phyloP scores from a whole-genome alignment of 306 rosid genomes.

The Quercus aquifolioides region DNA sequence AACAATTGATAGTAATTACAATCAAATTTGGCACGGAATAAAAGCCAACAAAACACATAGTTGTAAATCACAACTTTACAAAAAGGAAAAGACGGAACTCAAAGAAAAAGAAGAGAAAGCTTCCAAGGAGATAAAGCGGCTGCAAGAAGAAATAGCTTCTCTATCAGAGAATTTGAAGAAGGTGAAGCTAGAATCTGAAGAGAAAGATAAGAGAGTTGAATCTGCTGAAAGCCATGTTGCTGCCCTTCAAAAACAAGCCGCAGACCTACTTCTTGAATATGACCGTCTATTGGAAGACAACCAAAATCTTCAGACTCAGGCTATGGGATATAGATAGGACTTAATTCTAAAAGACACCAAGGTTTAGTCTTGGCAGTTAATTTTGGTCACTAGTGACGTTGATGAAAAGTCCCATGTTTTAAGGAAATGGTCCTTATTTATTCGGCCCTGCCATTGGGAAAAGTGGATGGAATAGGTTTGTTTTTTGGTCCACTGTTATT shows the following conservation, averaged over 20 bases:
- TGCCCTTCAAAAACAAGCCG: constrained; percentile 78
- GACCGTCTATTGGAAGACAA: constrained; percentile 80
- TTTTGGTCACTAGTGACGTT: constrained; percentile 17
- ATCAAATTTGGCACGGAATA: too few relatives aligned
- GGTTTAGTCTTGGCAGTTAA: constrained; percentile 19
- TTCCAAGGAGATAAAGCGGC: constrained; percentile 50
- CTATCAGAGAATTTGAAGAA: constrained; percentile 58
- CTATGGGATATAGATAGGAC: constrained; percentile 27
- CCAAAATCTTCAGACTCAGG: constrained; percentile 77
- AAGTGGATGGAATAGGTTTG: background rate
- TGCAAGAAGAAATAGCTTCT: constrained; percentile 39
- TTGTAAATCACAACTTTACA: too few relatives aligned
- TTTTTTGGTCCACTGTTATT: background rate
- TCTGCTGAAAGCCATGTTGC: constrained; percentile 67
- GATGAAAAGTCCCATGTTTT: constrained; percentile 9
- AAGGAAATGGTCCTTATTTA: constrained; percentile 2
- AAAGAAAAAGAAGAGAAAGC: constrained; percentile 59
- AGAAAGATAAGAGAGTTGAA: constrained; percentile 62
- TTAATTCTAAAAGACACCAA: constrained; percentile 20
- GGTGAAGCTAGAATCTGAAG: constrained; percentile 52
- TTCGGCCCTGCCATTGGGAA: constrained; percentile 22
- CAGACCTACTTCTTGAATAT: constrained; percentile 75
- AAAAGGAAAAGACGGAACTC: constrained; percentile 45
- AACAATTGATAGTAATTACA: too few relatives aligned
- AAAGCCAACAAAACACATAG: too few relatives aligned